Evolutionary conservation across 441 rosid species (phyloP).

Genomic region (Croton setiger): DNA sequence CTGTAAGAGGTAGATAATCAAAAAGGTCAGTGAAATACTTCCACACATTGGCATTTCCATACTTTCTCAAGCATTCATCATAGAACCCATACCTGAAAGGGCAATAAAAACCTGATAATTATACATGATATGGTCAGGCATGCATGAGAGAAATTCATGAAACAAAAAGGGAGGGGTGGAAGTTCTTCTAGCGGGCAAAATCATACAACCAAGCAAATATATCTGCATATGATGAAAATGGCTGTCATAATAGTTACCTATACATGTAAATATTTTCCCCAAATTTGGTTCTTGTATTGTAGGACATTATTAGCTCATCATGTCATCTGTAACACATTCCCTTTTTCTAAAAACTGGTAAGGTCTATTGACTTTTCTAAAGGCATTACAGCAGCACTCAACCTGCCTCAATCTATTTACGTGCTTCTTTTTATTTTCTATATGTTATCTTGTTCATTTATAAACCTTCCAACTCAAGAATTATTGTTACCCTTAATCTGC

Average conservation of each 20-base stretch:
- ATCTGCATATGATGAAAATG: neutral
- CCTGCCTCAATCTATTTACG: neutral
- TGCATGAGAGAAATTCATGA: neutral
- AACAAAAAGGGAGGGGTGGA: neutral
- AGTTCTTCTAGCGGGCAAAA: neutral
- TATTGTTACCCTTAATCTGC: neutral
- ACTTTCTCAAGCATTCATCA: conserved; percentile 94
- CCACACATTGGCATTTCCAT: conserved; percentile 98
- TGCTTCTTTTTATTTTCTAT: neutral
- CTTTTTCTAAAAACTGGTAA: neutral
- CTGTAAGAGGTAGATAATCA: conserved; percentile 92
- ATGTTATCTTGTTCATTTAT: neutral
- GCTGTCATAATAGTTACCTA: neutral
- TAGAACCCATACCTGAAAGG: conserved; percentile 90
- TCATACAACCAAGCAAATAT: neutral
- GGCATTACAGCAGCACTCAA: neutral
- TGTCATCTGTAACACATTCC: neutral
- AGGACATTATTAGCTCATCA: neutral
- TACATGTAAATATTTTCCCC: neutral
- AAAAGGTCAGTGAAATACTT: conserved; percentile 92
- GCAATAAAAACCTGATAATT: neutral
- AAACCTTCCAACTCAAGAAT: too few species aligned
- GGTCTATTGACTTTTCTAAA: too few species aligned
- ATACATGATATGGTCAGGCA: neutral
- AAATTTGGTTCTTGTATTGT: neutral